Conservation (phyloP, 129 eudicot genomes). For the Mikania micrantha region DNA sequence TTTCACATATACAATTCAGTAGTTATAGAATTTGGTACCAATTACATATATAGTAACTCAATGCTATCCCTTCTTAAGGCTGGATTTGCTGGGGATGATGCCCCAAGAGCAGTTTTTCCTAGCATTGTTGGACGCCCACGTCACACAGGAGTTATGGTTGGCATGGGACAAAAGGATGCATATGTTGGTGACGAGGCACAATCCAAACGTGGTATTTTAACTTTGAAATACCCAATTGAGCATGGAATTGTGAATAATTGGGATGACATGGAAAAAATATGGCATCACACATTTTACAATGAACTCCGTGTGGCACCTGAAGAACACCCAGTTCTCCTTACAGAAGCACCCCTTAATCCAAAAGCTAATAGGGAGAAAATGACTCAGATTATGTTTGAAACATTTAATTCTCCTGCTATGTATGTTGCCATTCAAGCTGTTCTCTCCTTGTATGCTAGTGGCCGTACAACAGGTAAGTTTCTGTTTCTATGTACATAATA, state of each 20-base stretch:
- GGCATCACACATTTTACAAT: conserved; percentile 94
- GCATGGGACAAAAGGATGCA: conserved; percentile 94
- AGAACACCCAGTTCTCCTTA: conserved; percentile 26
- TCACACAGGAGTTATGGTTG: conserved; percentile 96
- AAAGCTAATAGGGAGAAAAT: conserved; percentile 24
- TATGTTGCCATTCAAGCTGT: conserved; percentile 92
- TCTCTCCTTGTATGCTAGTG: conserved; percentile 82
- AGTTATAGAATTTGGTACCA: not conserved
- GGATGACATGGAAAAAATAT: conserved; percentile 87
- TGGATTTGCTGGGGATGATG: conserved; percentile 23
- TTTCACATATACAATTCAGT: not conserved
- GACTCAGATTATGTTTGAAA: conserved; percentile 70
- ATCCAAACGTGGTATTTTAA: conserved; percentile 86
- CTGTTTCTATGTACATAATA: not conserved
- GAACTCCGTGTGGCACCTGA: conserved; percentile 65
- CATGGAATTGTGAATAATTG: conserved; percentile 23
- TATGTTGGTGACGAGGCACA: conserved; percentile 94
- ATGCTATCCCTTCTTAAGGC: conserved; percentile 2
- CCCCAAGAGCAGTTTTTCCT: conserved; percentile 18
- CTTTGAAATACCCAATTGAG: conserved; percentile 43
- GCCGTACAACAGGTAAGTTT: conserved; percentile 79
- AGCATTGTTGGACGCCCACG: conserved; percentile 51
- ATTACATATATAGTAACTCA: not conserved
- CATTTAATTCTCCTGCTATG: conserved; percentile 90
- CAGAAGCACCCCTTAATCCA: conserved; percentile 76